Evolutionary conservation across 139 green algal genomes (phyloP), one percentile per base, ranked within the genome.

Genomic region (Chlorella sorokiniana): DNA sequence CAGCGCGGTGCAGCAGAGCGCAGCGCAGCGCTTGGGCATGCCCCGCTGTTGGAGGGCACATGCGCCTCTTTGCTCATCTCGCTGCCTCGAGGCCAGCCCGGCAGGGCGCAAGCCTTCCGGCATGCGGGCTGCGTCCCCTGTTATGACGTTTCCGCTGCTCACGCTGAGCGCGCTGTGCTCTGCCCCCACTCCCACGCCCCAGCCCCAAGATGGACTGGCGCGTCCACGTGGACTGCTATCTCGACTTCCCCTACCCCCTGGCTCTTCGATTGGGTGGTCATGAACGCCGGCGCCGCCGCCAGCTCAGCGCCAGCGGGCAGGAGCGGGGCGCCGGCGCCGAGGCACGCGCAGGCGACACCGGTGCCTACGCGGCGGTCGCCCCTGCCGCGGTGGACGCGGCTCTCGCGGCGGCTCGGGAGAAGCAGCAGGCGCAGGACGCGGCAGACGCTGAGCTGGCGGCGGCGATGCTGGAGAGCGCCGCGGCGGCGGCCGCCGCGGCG

Each of bases 241-340:
- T 79, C 18, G 35, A 79, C 38, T 40, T 79, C 35, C 73, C 73
- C 1, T 69, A 69, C 38, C 73, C 73, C 29, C 54, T 79, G 73
- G 73, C 54, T 79, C 54, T 69, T 56, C 29, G 23, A 25, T 27
- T 79, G 73, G 73, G 23, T 31, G 38, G 37, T 22, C 2, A 37
- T 68, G 16, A 79, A 79, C 52, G 6, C 41, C 0, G 54, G 29
- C 2, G 54, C 54, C 37, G 14, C 25, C 54, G 31, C 25, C 1
- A 4, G 54, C 54, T 4, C 54, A 33, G 23, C 35, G n/a, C 1
- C 38, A 48, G 65, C 62, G 1, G 31, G 62, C 62, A 23, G 62
- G 4, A n/a, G 29, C 16, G 62, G 16, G 11, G 62, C 65, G 33
- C 2, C 9, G 64, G 64, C 64, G 27, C 9, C 35, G 3, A 22